Conservation (phyloP, 148 eudicot genomes). For the Chenopodium formosanum region DNA sequence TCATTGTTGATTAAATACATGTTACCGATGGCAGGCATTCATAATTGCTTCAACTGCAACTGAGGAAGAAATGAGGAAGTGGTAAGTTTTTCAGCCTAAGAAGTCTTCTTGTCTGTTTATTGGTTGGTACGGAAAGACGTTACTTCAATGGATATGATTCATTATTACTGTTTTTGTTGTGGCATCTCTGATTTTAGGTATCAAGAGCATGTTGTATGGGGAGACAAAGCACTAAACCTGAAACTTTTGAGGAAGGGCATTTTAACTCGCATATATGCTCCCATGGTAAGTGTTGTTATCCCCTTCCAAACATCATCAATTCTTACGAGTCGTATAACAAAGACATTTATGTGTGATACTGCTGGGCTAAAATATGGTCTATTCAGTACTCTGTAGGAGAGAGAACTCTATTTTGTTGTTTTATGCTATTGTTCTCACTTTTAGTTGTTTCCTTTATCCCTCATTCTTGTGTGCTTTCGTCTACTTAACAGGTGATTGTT, state of each 20-base stretch:
- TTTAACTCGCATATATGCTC: conserved; percentile 82
- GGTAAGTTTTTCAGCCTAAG: conserved; percentile 44
- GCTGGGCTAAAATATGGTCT: not conserved
- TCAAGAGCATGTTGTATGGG: conserved; percentile 91
- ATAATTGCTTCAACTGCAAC: conserved; percentile 95
- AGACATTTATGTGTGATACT: not conserved
- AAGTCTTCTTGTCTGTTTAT: not conserved
- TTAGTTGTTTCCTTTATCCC: not conserved
- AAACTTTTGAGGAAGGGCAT: conserved; percentile 87
- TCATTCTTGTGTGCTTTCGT: conserved; percentile 11
- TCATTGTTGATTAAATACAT: conserved; percentile 8
- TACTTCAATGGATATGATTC: not conserved
- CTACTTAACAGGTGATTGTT: conserved; percentile 53
- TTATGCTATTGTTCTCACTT: not conserved
- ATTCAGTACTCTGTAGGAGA: not conserved
- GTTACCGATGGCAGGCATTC: conserved; percentile 60
- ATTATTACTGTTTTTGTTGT: not conserved
- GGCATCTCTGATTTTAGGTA: conserved; percentile 45
- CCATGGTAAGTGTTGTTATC: conserved; percentile 58
- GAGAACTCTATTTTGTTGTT: not conserved
- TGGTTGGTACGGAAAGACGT: not conserved
- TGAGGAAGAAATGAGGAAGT: conserved; percentile 81
- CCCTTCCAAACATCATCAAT: not conserved
- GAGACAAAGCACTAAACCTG: conserved; percentile 66
- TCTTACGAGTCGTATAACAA: not conserved